phyloP scores from a whole-genome alignment of 148 eudicot genomes.

The Diospyros kaki region DNA sequence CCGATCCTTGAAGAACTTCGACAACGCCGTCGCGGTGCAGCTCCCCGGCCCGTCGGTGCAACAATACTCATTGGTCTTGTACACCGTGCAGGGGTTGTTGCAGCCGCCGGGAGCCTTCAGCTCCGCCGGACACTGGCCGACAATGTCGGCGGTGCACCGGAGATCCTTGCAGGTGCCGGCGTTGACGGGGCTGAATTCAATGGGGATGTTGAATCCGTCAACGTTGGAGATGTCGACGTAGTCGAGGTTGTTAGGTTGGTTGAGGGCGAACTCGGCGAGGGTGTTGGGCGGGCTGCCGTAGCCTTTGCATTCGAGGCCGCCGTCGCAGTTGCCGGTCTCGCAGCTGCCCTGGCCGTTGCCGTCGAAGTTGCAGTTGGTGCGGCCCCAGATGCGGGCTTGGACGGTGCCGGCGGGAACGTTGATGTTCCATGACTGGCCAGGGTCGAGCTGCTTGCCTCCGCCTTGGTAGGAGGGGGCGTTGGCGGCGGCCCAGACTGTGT shows the following conservation, averaged over 20 bases:
- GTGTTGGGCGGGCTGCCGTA: conserved; percentile 45
- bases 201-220: conserved; percentile 48
- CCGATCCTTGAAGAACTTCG: conserved; percentile 25
- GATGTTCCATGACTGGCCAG: conserved; percentile 25
- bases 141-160: conserved; percentile 20
- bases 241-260: conserved; percentile 32
- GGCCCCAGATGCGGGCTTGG: conserved; percentile 49
- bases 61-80: conserved; percentile 36
- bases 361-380: conserved; percentile 42
- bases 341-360: conserved; percentile 33
- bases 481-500: conserved; percentile 52
- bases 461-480: conserved; percentile 21
- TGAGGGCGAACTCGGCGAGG: conserved; percentile 41
- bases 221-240: conserved; percentile 47
- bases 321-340: conserved; percentile 48
- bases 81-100: conserved; percentile 38
- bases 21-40: conserved; percentile 27
- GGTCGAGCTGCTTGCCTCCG: conserved; percentile 28
- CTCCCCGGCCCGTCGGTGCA: conserved; percentile 15
- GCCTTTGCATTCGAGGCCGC: conserved; percentile 30
- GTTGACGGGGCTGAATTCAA: conserved; percentile 33
- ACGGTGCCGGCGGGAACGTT: conserved; percentile 28
- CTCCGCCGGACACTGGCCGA: conserved; percentile 30
- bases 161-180: conserved; percentile 11
- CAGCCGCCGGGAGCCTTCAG: conserved; percentile 35